Percentiles rank a stretch among this genome's conserved stretches.
These are phyloP conservation scores for Hypoxylon sp. DNA, from an alignment of 2,329 filamentous ascomycete species.

Conservation along the genomic window DNA sequence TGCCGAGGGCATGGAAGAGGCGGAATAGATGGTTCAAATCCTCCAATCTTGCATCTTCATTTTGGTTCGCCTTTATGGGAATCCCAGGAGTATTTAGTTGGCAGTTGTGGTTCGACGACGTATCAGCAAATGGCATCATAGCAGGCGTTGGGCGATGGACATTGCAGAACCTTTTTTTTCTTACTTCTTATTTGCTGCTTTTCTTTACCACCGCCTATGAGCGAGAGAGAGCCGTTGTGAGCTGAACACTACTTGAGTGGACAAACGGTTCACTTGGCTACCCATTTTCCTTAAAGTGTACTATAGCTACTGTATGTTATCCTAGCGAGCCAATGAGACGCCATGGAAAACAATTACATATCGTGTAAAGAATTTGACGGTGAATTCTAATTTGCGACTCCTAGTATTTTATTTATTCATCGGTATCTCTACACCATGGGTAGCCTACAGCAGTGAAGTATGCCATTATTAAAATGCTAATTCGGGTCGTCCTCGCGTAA, in stretches of 20 bases:
- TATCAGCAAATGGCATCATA: conserved; percentile 37
- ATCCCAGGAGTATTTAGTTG: conserved; percentile 16
- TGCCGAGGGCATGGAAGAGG: conserved; percentile 45
- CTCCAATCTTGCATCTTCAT: conserved; percentile 3
- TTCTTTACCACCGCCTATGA: background rate
- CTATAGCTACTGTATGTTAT: background rate
- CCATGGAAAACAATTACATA: background rate
- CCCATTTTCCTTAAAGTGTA: background rate
- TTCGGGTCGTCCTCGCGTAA: conserved; percentile 23
- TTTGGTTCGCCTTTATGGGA: conserved; percentile 1
- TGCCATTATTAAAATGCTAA: conserved; percentile 12
- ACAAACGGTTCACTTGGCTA: background rate
- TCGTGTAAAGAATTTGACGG: background rate
- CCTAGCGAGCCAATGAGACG: background rate
- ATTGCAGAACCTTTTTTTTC: background rate
- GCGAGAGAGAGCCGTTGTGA: background rate
- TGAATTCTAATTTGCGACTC: background rate
- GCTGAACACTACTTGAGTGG: background rate
- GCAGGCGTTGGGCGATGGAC: conserved; percentile 34
- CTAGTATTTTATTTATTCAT: background rate
- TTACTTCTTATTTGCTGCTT: background rate
- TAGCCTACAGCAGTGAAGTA: conserved; percentile 8
- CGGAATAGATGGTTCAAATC: conserved; percentile 34
- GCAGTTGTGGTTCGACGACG: conserved; percentile 28
- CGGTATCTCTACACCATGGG: background rate